Percentiles rank a stretch among this genome's conserved stretches.
Conservation (phyloP, 2,329 filamentous ascomycete species). For the Epichloe typhina region DNA sequence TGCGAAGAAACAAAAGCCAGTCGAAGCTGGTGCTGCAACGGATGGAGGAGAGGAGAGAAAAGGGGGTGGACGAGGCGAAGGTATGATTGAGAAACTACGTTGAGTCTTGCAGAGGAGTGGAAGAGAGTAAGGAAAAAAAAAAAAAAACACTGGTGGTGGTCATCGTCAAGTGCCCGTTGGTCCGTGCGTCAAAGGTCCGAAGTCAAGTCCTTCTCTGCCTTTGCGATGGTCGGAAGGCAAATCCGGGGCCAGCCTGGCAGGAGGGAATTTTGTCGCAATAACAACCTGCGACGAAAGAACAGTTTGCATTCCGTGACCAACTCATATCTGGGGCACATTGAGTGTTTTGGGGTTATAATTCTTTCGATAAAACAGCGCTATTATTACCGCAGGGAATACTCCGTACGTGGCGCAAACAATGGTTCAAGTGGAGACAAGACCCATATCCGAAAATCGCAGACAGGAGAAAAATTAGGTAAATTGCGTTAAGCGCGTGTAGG, state of each 20-base stretch:
- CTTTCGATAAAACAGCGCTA: no score
- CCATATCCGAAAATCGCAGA: no score
- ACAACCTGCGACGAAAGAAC: neutral
- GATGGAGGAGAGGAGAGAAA: conserved; percentile 6
- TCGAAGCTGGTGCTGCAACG: conserved; percentile 1
- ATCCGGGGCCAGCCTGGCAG: neutral
- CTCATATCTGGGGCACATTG: no score
- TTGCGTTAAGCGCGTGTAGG: no score
- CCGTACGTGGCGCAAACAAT: no score
- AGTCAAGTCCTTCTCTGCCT: neutral
- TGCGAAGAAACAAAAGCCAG: conserved; percentile 5
- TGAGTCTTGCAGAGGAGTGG: conserved; percentile 2
- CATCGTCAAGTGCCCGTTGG: conserved; percentile 9
- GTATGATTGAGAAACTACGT: conserved; percentile 5
- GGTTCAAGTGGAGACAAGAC: no score
- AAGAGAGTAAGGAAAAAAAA: conserved; percentile 7
- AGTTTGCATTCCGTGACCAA: no score
- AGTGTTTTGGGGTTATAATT: no score
- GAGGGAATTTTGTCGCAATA: neutral
- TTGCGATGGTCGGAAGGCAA: conserved; percentile 7
- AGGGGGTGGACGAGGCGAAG: conserved; percentile 4
- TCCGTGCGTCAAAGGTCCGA: conserved; percentile 5
- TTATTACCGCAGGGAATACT: no score
- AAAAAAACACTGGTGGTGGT: conserved; percentile 6
- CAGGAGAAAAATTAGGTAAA: no score